These are phyloP conservation scores for Fraxinus quadrangulata DNA, from an alignment of 257 asterid species.

Conservation along the genomic window DNA sequence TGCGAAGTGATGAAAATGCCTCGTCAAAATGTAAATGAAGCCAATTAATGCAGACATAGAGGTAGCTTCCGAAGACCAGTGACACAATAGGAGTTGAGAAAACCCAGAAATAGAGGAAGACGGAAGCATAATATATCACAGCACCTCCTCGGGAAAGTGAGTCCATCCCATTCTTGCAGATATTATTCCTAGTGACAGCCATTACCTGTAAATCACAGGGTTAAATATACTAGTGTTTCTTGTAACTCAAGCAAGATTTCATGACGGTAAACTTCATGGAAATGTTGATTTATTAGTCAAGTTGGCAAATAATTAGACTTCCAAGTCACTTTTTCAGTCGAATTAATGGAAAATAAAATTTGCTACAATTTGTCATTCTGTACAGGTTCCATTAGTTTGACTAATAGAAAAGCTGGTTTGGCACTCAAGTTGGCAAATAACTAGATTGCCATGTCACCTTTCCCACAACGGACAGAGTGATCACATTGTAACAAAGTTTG, in stretches of 20 bases:
- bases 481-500: background rate
- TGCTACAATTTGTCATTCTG: background rate
- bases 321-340: background rate
- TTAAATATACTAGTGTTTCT: background rate
- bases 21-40: conserved; percentile 95
- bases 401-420: background rate
- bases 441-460: background rate
- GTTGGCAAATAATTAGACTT: background rate
- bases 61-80: conserved; percentile 90
- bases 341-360: too few relatives aligned
- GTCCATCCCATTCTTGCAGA: conserved; percentile 88
- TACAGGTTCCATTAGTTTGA: background rate
- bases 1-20: conserved; percentile 95
- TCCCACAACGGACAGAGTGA: background rate
- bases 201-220: conserved; percentile 54
- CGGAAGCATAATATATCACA: conserved; percentile 82
- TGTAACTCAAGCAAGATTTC: background rate
- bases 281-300: background rate
- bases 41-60: conserved; percentile 92
- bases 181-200: conserved; percentile 87
- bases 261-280: background rate
- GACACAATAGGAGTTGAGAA: conserved; percentile 97
- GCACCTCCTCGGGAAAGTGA: conserved; percentile 82
- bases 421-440: background rate
- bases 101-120: conserved; percentile 97